Base-by-base conservation (phyloP, 139 green algal species). In the Chlorella sp. region DNA sequence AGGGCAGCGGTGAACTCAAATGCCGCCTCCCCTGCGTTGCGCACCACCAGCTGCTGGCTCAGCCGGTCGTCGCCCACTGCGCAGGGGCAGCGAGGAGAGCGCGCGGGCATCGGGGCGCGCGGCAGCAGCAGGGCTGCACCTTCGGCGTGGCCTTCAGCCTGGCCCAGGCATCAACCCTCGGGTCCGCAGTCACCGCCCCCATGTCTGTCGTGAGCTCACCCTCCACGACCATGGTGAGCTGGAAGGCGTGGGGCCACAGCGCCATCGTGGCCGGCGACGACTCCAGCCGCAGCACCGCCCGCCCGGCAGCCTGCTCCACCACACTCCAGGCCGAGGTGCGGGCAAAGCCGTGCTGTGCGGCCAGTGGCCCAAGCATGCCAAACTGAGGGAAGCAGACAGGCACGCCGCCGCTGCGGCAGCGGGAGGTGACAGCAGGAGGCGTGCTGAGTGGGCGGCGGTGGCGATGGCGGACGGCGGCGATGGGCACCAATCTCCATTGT, bases 321-420 rank as follows among this genome's bases (percentile, higher is more conserved):
- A 95, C 76, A 14, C 69, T 33, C 50, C 91, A 96, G 8, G 56
- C 43, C 2, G 40, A 75, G 72, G 95, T 97, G 40, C 93, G 87
- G 1, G 88, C 93, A 80, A 97, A 97, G 63, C 93, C 93, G 56
- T 97, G 93, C 80, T 91, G 82, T 0, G 38, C 41, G 25, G 71
- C 55, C 19, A 92, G 67, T 0, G 82, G 87, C 0, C 93, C 93
- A 53, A 97, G 81, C 67, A 93, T 87, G 61, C 84, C 81, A 81
- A 97, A 96, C 75, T 97, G 93, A 8, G 87, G 93, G 48, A 90
- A 97, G 87, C 93, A 97, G 11, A 97, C 74, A 4, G 93, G 93
- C 8, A 95, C 77, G 5, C 93, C 92, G 33, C 92, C 92, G 53
- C 91, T 93, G 85, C 78, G n/a, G n/a, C n/a, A n/a, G n/a, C n/a